These are phyloP conservation scores for Entomortierella beljakovae DNA, from an alignment of 192 early-diverging fungal species.

Conservation along the genomic window DNA sequence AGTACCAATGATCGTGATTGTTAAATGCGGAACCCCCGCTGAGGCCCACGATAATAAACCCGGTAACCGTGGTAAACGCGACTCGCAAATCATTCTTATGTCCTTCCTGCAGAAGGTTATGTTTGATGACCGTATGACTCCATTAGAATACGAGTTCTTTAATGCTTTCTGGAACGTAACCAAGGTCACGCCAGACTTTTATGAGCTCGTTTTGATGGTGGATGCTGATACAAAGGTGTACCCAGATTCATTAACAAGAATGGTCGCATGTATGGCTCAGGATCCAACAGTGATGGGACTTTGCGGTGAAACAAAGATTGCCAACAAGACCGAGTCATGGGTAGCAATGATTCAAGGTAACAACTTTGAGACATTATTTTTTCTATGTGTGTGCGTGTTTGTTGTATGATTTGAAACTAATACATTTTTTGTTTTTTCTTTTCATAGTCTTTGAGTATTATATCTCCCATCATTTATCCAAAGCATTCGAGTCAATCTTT, in stretches of 20 bases:
- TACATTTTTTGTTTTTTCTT: constrained; percentile 3
- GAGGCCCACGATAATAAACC: constrained; percentile 74
- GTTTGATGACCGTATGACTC: constrained; percentile 84
- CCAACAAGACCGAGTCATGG: constrained; percentile 76
- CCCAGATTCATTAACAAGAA: constrained; percentile 61
- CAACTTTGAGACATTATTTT: no score
- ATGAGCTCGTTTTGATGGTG: constrained; percentile 82
- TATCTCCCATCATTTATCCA: constrained; percentile 79
- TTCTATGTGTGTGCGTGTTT: no score
- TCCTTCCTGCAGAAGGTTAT: constrained; percentile 88
- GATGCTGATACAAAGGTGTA: constrained; percentile 75
- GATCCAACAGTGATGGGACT: no score
- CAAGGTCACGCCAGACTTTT: constrained; percentile 75
- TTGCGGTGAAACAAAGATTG: constrained; percentile 79
- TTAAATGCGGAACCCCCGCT: constrained; percentile 81
- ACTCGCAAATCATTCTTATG: constrained; percentile 96
- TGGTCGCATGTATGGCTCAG: constrained; percentile 68
- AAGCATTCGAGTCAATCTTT: constrained; percentile 86
- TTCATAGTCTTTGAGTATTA: constrained; percentile 68
- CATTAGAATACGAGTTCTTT: constrained; percentile 83
- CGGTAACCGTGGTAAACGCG: constrained; percentile 92
- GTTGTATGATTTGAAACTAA: no score
- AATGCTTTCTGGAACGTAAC: constrained; percentile 78
- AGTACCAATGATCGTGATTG: constrained; percentile 79
- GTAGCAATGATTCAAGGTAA: constrained; percentile 72